Evolutionary conservation across 495 filamentous ascomycete species (phyloP), one percentile per base, ranked within the genome.

Genomic region (Penicillium soppii): DNA sequence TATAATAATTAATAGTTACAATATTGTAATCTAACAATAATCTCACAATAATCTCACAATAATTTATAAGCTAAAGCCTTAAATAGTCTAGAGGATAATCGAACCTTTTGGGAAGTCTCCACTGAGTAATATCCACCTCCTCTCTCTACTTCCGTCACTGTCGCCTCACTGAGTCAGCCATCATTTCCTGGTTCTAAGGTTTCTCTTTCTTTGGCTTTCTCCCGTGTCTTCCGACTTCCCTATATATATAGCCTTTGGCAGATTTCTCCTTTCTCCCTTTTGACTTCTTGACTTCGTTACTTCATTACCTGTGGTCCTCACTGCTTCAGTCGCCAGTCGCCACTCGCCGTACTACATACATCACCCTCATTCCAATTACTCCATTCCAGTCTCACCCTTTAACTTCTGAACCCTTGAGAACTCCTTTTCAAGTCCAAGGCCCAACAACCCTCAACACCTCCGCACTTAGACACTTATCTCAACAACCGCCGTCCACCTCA

Each of bases 331-430:
- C n/a, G n/a, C n/a, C n/a, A n/a, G n/a, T n/a, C n/a, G n/a, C n/a
- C n/a, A n/a, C n/a, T n/a, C n/a, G n/a, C n/a, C n/a, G n/a, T 57
- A 68, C 26, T 63, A 65, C 46, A 71, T 70, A 56, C 74, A 17
- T 44, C 62, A 65, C 58, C n/a, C 54, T 52, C 25, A 26, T 29
- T 50, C 58, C 77, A 47, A 66, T 69, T 22, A 36, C 72, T 42
- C 50, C 69, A 69, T 59, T 49, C 53, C 50, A 38, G 27, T 38
- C 43, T 47, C 43, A 40, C 37, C 45, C 29, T 37, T 40, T 45
- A n/a, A 22, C 47, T 53, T 50, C 52, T 21, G 41, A 47, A n/a
- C n/a, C n/a, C n/a, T n/a, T n/a, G n/a, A n/a, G n/a, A n/a, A n/a
- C n/a, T n/a, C n/a, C n/a, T n/a, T n/a, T n/a, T n/a, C n/a, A n/a